phyloP scores from a whole-genome alignment of 306 rosid species.

The Quercus berberidifolia region DNA sequence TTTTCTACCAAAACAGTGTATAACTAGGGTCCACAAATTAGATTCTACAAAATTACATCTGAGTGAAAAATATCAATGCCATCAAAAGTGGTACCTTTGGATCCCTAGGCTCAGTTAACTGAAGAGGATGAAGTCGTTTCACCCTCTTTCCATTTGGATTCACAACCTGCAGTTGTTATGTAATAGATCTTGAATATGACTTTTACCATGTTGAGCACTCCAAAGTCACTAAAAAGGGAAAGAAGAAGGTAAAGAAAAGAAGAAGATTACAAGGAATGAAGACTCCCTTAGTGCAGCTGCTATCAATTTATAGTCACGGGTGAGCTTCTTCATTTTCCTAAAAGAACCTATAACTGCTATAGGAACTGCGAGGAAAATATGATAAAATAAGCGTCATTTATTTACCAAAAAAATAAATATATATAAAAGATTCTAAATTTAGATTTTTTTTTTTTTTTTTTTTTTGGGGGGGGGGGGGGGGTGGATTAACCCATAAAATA shows the following conservation, averaged over 20 bases:
- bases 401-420: not conserved
- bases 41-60: conserved; percentile 17
- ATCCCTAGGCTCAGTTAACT: conserved; percentile 48
- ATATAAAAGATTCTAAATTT: not conserved
- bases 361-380: conserved; percentile 64
- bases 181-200: conserved; percentile 7
- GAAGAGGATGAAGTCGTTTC: conserved; percentile 73
- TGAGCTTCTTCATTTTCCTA: conserved; percentile 79
- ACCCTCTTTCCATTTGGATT: conserved; percentile 80
- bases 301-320: conserved; percentile 46
- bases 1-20: conserved; percentile 93
- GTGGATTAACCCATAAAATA: not conserved
- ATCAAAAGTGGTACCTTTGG: conserved; percentile 55
- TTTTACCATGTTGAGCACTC: conserved; percentile 17
- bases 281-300: conserved; percentile 77
- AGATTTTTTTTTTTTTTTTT: not conserved
- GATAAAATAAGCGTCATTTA: not conserved
- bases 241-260: conserved; percentile 14
- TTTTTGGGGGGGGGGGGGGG: not conserved
- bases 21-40: conserved; percentile 62
- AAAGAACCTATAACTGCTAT: conserved; percentile 69
- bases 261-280: conserved; percentile 61
- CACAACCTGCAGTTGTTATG: conserved; percentile 54
- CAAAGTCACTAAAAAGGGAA: conserved; percentile 13
- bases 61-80: conserved; percentile 7